Evolutionary conservation across 495 filamentous ascomycete species (phyloP), one percentile per base, ranked within the genome.

Genomic region (Apiosordaria backusii): DNA sequence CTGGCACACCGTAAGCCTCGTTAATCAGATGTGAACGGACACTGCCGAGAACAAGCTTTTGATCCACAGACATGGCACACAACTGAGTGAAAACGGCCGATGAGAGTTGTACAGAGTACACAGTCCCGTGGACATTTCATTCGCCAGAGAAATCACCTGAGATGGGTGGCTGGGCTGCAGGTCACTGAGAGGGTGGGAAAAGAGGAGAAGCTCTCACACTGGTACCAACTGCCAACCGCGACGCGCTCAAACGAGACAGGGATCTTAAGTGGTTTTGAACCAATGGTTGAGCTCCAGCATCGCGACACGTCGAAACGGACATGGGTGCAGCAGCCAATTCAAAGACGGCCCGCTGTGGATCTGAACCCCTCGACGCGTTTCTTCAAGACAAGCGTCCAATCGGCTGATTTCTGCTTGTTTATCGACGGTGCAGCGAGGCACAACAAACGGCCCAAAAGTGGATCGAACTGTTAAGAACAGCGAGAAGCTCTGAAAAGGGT

Each of bases 201-300:
- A 23, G 59, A 35, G 59, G 59, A 19, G 25, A 27, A 59, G 57
- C 22, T 59, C 21, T 25, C 57, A 18, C 25, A 25, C 22, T 10
- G 25, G 25, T 27, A 27, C 57, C 21, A 27, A 59, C 53, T 6
- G 18, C 22, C 21, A 26, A 59, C 7, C 9, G 59, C 65, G 70
- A 71, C 73, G 69, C 73, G 71, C 63, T 65, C 52, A 22, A 21
- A 4, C 6, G 13, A 62, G 50, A 66, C 78, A 78, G 72, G 78
- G 77, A 72, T 74, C 57, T 73, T 71, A 68, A 76, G 69, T 74
- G 70, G 29, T 35, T 67, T 63, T 25, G 26, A 54, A 26, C 80
- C 79, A 82, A 82, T 80, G 50, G 70, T 71, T 67, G 25, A 50
- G 22, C 19, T 72, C 66, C 70, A 70, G 65, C 69, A 65, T 68